Evolutionary conservation across 208 protist species (phyloP).

Genomic region (Trypanosoma vivax): DNA sequence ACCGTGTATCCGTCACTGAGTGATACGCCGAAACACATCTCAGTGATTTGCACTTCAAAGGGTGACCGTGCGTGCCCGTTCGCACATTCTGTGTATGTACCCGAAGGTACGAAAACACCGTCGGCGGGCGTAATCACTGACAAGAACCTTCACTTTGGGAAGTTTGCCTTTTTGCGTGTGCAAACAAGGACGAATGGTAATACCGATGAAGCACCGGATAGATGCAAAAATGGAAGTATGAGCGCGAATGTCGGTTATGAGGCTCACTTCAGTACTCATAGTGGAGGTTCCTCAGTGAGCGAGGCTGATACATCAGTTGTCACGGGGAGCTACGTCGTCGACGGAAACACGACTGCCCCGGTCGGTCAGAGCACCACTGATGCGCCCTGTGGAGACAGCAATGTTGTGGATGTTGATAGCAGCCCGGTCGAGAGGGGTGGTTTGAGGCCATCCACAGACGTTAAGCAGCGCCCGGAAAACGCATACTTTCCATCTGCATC

Average conservation of each 20-base stretch:
- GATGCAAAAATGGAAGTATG: not conserved
- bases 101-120: slow-evolving; percentile 35
- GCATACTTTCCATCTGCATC: slow-evolving; percentile 7
- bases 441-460: not conserved
- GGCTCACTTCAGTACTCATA: not conserved
- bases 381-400: not conserved
- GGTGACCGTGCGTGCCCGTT: slow-evolving; percentile 23
- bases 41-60: not conserved
- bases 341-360: not conserved
- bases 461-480: slow-evolving; percentile 12
- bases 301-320: not conserved
- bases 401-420: not conserved
- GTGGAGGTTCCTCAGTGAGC: too few species aligned
- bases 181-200: not conserved
- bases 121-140: slow-evolving; percentile 69
- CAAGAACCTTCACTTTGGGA: slow-evolving; percentile 53
- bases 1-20: slow-evolving; percentile 13
- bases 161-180: slow-evolving; percentile 52
- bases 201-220: not conserved
- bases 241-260: not conserved
- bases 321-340: not conserved
- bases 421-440: not conserved
- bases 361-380: not conserved
- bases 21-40: slow-evolving; percentile 3
- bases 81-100: slow-evolving; percentile 29